These are phyloP conservation scores for Globisporangium cystogenes DNA, from an alignment of 352 stramenopile species.

Conservation along the genomic window DNA sequence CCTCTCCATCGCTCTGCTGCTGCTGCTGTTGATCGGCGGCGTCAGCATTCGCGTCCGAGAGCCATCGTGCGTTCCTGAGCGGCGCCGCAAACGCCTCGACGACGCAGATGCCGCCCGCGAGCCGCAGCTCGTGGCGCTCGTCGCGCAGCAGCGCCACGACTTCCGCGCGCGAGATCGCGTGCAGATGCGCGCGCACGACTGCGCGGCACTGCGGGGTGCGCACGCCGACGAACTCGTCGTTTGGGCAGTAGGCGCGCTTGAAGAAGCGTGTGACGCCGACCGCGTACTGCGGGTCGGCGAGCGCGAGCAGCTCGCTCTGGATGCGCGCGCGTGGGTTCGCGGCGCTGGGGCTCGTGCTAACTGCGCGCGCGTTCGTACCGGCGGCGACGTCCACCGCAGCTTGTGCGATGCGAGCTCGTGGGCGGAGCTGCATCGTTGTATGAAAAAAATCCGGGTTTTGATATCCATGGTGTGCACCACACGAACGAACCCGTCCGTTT, in stretches of 20 bases:
- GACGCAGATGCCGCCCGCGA: slow-evolving; percentile 11
- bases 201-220: slow-evolving; percentile 10
- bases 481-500: not conserved
- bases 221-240: slow-evolving; percentile 16
- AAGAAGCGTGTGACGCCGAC: slow-evolving; percentile 7
- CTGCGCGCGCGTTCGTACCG: slow-evolving; percentile 2
- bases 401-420: not conserved
- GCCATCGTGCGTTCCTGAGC: not conserved
- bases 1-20: not conserved
- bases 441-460: not conserved
- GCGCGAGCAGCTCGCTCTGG: slow-evolving; percentile 4
- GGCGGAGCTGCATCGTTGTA: not conserved
- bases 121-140: slow-evolving; percentile 13
- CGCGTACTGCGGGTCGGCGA: slow-evolving; percentile 6
- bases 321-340: not conserved
- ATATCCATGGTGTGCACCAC: not conserved
- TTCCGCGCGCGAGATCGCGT: slow-evolving; percentile 1
- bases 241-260: slow-evolving; percentile 10
- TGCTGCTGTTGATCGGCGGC: not conserved
- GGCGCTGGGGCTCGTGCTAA: not conserved
- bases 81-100: slow-evolving; percentile 11
- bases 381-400: not conserved
- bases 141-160: slow-evolving; percentile 10
- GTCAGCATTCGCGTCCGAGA: not conserved
- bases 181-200: slow-evolving; percentile 8